Evolutionary conservation across 257 asterid genomes (phyloP), one percentile per base, ranked within the genome.

Genomic region (Paraleonurus japonicus): DNA sequence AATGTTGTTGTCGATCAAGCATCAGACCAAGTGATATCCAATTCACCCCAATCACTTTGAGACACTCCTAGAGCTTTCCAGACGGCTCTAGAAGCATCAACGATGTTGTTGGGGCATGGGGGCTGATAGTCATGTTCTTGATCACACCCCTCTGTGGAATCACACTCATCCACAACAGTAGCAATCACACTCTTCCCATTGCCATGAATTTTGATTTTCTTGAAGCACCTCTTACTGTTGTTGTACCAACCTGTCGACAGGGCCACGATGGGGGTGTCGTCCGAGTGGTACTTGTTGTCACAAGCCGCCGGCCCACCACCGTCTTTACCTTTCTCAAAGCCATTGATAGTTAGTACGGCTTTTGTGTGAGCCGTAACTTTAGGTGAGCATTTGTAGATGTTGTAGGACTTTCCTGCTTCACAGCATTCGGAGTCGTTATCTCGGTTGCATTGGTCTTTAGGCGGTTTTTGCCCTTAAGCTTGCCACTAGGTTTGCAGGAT

Each of bases 131-230:
- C 54, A 12, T 47, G 54, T 1, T 47, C 54, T 47, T n/a, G 7
- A n/a, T 47, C 54, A 47, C 54, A 47, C 22, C 54, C 54, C 22
- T 1, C 1, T 5, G 54, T 78, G 43, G 78, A 75, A 15, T 78
- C 81, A 10, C 86, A 78, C 64, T 78, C 85, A 4, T 81, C 83
- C 41, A 78, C 85, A 23, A 81, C 85, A 67, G 48, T 57, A 0
- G 83, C 85, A 6, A 7, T 64, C 26, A 81, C 79, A 8, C 79
- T 78, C 74, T 41, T 64, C 33, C 85, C 81, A 41, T 81, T 81
- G 11, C 74, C 83, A 47, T 61, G 43, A 7, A 78, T 3, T 0
- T 35, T 71, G 47, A 81, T 69, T 22, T 67, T 70, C 32, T 78
- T 48, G 4, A 65, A 71, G 71, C 85, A 78, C 60, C 80, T 77